Base-by-base conservation (phyloP, 176 grass and related monocot genomes). In the Oryza brachyantha region DNA sequence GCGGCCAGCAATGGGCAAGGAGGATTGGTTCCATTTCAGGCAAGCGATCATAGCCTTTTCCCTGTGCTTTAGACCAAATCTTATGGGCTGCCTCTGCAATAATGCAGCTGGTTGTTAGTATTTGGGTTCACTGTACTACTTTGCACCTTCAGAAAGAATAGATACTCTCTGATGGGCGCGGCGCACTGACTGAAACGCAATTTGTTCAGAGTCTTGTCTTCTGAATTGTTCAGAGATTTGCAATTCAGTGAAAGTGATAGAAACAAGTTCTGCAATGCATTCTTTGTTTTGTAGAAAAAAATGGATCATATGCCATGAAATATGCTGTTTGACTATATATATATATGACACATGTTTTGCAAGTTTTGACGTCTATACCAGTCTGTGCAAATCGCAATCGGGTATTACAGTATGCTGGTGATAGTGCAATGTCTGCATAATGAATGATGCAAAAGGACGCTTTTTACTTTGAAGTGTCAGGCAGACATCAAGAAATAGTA, bases 11-110 rank as follows among this genome's bases (percentile, higher is more conserved):
- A 32, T 32, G 31, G 31, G 3, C 31, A 43, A 5, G 28, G 10
- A 72, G 69, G 8, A 2, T 62, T 34, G 69, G 62, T 79, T 88
- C 86, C 69, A 66, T 79, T 79, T 84, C 70, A 12, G 39, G 19
- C 62, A 84, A 52, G 62, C 35, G 63, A 75, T 43, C 40, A 21
- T 69, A 40, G 10, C 52, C 61, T 60, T 79, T 75, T 64, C 17
- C 8, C 58, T 88, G 76, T 74, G 37, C 57, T 83, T 78, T 83
- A 13, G 82, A 70, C 32, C 35, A 81, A 76, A 66, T 84, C 58
- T 1, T 32, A 27, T 80, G 32, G 68, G 70, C 64, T 42, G 55
- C 62, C 36, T 60, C 37, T 58, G 58, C 42, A 72, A 81, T 81
- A 65, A 70, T 80, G 34, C 64, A 74, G 0, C 57, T 61, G 26